Evolutionary conservation across 1,284 basidiomycete species (phyloP).

Genomic region (Malassezia furfur): DNA sequence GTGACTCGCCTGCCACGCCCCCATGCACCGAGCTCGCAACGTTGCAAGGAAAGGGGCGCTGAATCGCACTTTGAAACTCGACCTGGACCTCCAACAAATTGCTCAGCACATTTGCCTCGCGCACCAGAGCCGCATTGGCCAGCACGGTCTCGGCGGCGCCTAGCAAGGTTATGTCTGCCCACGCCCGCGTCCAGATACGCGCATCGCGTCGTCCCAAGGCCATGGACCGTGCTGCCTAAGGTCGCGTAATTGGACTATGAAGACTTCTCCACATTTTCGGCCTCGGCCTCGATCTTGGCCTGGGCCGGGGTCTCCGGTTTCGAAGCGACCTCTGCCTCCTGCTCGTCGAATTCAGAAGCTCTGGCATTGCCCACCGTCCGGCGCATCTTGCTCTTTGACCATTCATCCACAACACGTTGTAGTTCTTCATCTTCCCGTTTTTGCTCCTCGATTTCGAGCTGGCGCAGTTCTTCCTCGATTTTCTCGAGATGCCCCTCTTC

Average conservation of each 20-base stretch:
- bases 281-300: neutral
- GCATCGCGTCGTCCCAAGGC: neutral
- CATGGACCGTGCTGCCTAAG: neutral
- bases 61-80: slow-evolving; percentile 78
- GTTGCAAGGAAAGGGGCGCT: neutral
- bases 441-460: neutral
- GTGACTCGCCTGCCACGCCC: neutral
- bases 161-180: slow-evolving; percentile 56
- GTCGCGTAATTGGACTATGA: neutral
- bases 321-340: no score
- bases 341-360: no score
- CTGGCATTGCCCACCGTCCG: neutral
- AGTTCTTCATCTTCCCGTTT: neutral
- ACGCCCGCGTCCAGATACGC: slow-evolving; percentile 45
- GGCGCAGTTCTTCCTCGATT: neutral
- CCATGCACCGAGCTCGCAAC: neutral
- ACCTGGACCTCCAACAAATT: slow-evolving; percentile 64
- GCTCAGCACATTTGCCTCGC: slow-evolving; percentile 69
- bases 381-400: neutral
- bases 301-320: no score
- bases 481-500: neutral
- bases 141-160: slow-evolving; percentile 81
- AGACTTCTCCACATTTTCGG: neutral
- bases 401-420: neutral
- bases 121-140: slow-evolving; percentile 72